Evolutionary conservation across 1,284 basidiomycete species (phyloP), one percentile per base, ranked within the genome.

Genomic region (Amylostereum chailletii): DNA sequence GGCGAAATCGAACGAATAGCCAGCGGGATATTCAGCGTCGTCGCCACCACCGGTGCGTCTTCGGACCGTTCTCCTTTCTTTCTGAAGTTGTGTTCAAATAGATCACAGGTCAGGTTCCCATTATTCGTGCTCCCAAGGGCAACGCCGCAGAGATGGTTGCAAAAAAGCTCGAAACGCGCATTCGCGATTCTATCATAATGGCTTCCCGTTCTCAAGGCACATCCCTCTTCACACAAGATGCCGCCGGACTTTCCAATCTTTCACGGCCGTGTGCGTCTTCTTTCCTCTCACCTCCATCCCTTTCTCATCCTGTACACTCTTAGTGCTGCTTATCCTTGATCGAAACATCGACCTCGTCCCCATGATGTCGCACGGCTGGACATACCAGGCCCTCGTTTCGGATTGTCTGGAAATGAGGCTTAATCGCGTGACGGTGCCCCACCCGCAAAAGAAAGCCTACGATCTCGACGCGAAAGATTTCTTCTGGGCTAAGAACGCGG

Each of bases 71-170:
- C 7, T 37, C 38, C 7, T 19, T 19, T 19, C 10, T 41, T 47
- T 33, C 4, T 39, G 19, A 34, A 29, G n/a, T 33, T 27, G 42
- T 48, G 19, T 34, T 26, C n/a, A 51, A 43, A 46, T 37, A 42
- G 11, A 7, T 3, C 47, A 26, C 41, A 93, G 92, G 90, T 1
- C 88, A 91, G 56, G 86, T 97, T 5, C 96, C 96, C 4, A 89
- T 96, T 61, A 98, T 99, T 54, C 86, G 96, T 33, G 89, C 90
- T 52, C 96, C 96, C 3, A 75, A 87, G 60, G 95, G 95, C 0
- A 98, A 98, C 65, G 96, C 96, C 2, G 95, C 95, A 19, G 96
- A 99, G 67, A 96, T 98, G 89, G 86, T 99, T 2, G 94, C 94
- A 1, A 87, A 94, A 65, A 97, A 93, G 65, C 75, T 99, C 4